phyloP scores from a whole-genome alignment of 225 moss, liverwort and hornwort genomes.

The Asterella californica region DNA sequence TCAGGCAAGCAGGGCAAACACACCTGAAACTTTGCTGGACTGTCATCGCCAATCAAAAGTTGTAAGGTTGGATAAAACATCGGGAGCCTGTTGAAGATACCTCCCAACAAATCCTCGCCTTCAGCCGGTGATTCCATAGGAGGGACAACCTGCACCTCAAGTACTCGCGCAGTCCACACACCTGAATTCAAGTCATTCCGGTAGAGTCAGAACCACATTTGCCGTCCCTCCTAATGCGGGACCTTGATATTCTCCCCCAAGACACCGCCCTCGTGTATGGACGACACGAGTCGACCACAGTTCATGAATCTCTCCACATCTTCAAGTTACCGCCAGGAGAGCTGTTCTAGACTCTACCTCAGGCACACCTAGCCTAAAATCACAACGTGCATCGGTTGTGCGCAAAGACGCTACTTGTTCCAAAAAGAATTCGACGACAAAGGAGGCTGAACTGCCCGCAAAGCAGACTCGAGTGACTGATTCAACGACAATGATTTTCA shows the following conservation, averaged over 20 bases:
- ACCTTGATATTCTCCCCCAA: not conserved
- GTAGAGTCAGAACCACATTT: not conserved
- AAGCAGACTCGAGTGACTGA: no score
- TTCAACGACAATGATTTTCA: no score
- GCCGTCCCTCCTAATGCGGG: not conserved
- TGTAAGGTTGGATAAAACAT: slow-evolving; percentile 40
- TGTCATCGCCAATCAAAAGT: slow-evolving; percentile 72
- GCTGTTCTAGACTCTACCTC: no score
- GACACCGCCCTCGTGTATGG: no score
- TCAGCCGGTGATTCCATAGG: slow-evolving; percentile 32
- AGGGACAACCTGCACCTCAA: slow-evolving; percentile 46
- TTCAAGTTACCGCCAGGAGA: no score
- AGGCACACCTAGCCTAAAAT: no score
- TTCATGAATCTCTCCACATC: no score
- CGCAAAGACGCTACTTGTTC: no score
- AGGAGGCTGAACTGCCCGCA: no score
- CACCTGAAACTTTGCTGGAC: slow-evolving; percentile 70
- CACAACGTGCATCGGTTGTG: no score
- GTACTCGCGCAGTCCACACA: slow-evolving; percentile 70
- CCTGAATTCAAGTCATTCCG: slow-evolving; percentile 33
- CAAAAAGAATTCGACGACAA: no score
- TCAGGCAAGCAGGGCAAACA: not conserved
- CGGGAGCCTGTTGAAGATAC: slow-evolving; percentile 53
- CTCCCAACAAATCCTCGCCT: slow-evolving; percentile 21
- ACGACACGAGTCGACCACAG: no score